phyloP scores from a whole-genome alignment of 768 basidiomycete species.

The Boletus subparvulus region DNA sequence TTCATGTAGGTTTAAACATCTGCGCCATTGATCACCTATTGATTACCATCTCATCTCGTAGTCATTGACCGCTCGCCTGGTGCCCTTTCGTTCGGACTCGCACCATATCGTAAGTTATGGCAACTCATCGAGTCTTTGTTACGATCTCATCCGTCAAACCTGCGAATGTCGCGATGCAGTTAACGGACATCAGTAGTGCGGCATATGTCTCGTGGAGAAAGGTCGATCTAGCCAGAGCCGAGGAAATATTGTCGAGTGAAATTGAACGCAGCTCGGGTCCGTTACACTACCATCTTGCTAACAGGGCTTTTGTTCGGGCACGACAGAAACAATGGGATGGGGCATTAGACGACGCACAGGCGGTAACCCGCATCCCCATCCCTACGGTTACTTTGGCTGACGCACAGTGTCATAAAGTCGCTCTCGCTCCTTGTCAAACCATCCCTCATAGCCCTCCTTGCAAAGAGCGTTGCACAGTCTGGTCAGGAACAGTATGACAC shows the following conservation, averaged over 20 bases:
- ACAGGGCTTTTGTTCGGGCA: slow-evolving; percentile 15
- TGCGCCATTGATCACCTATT: not conserved
- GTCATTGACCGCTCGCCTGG: slow-evolving; percentile 8
- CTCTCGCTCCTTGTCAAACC: slow-evolving; percentile 2
- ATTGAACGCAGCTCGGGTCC: not conserved
- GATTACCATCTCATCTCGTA: not conserved
- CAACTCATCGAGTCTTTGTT: not conserved
- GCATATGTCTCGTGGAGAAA: slow-evolving; percentile 13
- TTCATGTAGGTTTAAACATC: slow-evolving; percentile 2
- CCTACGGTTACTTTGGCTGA: not conserved
- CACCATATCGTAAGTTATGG: slow-evolving; percentile 5
- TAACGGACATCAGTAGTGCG: slow-evolving; percentile 11
- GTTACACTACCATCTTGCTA: slow-evolving; percentile 6
- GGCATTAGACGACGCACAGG: slow-evolving; percentile 14
- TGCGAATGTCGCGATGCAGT: not conserved
- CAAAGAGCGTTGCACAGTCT: slow-evolving; percentile 1
- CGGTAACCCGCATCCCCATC: not conserved
- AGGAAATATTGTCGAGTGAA: slow-evolving; percentile 16
- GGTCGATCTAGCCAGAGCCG: slow-evolving; percentile 4
- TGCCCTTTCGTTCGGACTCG: not conserved
- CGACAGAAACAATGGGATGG: slow-evolving; percentile 5
- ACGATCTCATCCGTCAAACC: slow-evolving; percentile 1
- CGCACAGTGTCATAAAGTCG: slow-evolving; percentile 2
- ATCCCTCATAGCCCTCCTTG: slow-evolving; percentile 13
- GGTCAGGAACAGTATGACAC: not conserved